Conservation (phyloP, 1,284 basidiomycete genomes). For the Trametes versicolor region DNA sequence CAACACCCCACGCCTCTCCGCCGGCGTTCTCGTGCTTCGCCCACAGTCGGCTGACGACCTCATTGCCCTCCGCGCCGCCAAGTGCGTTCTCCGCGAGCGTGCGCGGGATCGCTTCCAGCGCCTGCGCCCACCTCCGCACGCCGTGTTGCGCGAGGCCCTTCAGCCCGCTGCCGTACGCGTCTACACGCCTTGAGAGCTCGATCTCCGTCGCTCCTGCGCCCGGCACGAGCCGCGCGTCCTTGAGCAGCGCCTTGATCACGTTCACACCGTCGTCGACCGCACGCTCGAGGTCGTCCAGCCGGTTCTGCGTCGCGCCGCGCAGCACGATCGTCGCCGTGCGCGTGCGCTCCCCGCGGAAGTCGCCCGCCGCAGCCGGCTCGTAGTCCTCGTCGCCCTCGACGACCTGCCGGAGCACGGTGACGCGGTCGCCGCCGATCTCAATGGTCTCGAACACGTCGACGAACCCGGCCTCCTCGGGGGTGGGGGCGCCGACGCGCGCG, state of each 20-base stretch:
- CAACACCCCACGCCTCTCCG: conserved; percentile 86
- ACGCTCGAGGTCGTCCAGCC: conserved; percentile 93
- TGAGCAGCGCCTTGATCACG: conserved; percentile 93
- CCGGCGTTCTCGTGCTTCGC: conserved; percentile 86
- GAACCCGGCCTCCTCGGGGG: conserved; percentile 94
- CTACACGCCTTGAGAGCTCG: conserved; percentile 87
- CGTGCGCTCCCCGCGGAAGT: conserved; percentile 66
- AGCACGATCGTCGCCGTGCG: conserved; percentile 94
- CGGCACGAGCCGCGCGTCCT: conserved; percentile 91
- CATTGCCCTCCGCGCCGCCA: conserved; percentile 92
- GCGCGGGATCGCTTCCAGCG: conserved; percentile 93
- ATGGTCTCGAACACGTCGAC: conserved; percentile 95
- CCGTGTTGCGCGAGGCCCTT: conserved; percentile 95
- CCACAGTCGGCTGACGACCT: conserved; percentile 89
- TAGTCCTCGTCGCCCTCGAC: conserved; percentile 66
- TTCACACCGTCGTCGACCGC: conserved; percentile 98
- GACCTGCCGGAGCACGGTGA: conserved; percentile 96
- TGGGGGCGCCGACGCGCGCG: conserved; percentile 95
- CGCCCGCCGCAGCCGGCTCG: conserved; percentile 49
- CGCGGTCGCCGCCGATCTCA: conserved; percentile 98
- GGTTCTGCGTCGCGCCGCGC: conserved; percentile 96
- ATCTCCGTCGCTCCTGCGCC: conserved; percentile 96
- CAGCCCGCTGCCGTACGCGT: conserved; percentile 88
- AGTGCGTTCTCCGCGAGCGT: conserved; percentile 96
- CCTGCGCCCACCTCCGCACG: conserved; percentile 90